phyloP scores from a whole-genome alignment of 768 basidiomycete genomes.

The Leucosporidium creatinivorum region DNA sequence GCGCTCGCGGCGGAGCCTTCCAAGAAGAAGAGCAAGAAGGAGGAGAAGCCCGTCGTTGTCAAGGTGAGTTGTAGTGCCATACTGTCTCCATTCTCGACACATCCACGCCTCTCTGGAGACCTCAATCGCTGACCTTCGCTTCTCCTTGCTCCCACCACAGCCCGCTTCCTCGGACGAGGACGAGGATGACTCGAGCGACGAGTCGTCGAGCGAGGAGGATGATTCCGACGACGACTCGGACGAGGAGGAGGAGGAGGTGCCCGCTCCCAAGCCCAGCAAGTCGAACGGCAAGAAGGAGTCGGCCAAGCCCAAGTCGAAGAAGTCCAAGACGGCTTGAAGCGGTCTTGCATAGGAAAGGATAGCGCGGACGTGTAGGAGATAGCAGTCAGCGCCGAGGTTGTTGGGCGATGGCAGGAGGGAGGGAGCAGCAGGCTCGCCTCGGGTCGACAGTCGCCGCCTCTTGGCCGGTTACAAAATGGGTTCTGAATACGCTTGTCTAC shows the following conservation, averaged over 20 bases:
- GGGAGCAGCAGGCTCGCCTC: no score
- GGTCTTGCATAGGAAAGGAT: background rate
- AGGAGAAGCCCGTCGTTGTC: slow-evolving; percentile 12
- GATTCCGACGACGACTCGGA: slow-evolving; percentile 3
- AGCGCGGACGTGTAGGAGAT: no score
- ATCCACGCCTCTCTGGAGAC: no score
- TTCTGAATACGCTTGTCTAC: no score
- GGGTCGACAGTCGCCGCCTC: no score
- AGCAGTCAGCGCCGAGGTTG: no score
- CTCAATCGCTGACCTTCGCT: no score
- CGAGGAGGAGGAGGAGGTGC: slow-evolving; percentile 2
- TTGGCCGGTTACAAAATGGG: no score
- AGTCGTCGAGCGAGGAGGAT: slow-evolving; percentile 2
- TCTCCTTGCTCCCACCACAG: background rate
- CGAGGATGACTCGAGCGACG: background rate
- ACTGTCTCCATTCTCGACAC: no score
- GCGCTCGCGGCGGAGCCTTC: slow-evolving; percentile 11
- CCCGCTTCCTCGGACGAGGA: background rate
- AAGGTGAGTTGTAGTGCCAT: background rate
- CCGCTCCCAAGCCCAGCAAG: background rate
- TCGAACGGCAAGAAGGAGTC: background rate
- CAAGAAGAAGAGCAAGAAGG: slow-evolving; percentile 18
- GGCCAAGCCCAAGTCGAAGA: background rate
- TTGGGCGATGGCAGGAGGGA: no score
- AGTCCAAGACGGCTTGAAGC: background rate